Evolutionary conservation across 768 basidiomycete species (phyloP), one percentile per base, ranked within the genome.

Genomic region (Cystofilobasidium macerans): DNA sequence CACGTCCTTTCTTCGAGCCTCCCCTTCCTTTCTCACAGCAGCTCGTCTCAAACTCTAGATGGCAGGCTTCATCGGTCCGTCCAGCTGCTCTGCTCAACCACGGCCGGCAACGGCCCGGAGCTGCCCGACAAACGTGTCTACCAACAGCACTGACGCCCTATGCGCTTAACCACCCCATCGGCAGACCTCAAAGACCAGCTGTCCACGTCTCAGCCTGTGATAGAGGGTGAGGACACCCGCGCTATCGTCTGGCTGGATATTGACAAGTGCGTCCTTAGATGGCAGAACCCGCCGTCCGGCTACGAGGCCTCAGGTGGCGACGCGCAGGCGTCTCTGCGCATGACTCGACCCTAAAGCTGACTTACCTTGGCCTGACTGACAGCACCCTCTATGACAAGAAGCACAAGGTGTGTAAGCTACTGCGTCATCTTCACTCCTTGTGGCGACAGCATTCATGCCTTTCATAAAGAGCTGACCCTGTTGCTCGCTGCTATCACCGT

Each of bases 201-300:
- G 35, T 58, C 64, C 7, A 57, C 33, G 28, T 40, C 43, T 30
- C 57, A 48, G 30, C 64, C 64, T 30, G 1, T 32, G 26, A 35
- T 65, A 24, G 57, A 65, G n/a, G 67, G 51, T 42, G 36, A 24
- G 75, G 86, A 87, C 78, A 80, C 82, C 43, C 82, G 84, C 18
- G 75, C 75, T 68, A 76, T 89, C 57, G 79, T 88, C 59, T 90
- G 85, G 82, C 83, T 91, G 68, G 89, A 90, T 72, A 88, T 91
- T 66, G 89, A 91, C 76, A 90, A 92, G 20, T 92, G 91, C 74
- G 87, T 88, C 11, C 83, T 86, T 0, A 85, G 81, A 70, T 79
- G 84, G 24, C 83, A 18, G 30, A 35, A 20, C 11, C 22, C 22
- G 43, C 33, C 28, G 12, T 36, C 22, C 6, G 20, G 16, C 18